These are phyloP conservation scores for Cyberlindnera euphorbiae DNA, from an alignment of 805 yeast genomes.

Conservation along the genomic window DNA sequence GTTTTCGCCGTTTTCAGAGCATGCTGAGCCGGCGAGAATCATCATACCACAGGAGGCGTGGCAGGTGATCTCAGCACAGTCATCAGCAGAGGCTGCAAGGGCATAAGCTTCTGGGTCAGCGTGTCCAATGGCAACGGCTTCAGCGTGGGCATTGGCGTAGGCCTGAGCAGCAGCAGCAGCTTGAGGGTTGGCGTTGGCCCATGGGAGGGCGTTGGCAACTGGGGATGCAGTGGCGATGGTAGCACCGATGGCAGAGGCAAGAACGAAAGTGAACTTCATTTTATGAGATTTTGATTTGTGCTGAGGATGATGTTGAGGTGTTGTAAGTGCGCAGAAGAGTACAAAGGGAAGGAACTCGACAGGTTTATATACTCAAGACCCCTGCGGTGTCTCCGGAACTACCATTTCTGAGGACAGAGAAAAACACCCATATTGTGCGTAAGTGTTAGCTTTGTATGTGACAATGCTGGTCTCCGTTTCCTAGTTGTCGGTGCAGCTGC, in stretches of 20 bases:
- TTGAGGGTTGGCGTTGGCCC: conserved; percentile 4
- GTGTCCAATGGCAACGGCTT: conserved; percentile 13
- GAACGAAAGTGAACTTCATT: not conserved
- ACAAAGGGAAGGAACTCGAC: no score
- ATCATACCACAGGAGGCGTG: conserved; percentile 30
- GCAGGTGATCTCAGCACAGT: conserved; percentile 26
- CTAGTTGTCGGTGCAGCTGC: no score
- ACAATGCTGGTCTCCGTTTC: no score
- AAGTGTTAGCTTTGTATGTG: no score
- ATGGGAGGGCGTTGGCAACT: conserved; percentile 7
- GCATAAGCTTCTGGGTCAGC: conserved; percentile 25
- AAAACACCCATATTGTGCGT: no score
- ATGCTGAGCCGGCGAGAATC: conserved; percentile 26
- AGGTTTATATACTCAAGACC: no score
- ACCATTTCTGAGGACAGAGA: no score
- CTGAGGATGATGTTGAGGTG: no score
- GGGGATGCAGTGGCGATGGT: conserved; percentile 1
- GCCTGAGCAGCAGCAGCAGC: conserved; percentile 10
- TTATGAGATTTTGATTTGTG: no score
- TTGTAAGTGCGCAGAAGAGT: no score
- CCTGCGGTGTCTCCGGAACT: no score
- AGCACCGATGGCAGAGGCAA: not conserved
- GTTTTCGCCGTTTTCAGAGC: conserved; percentile 14
- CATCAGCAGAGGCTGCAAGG: conserved; percentile 22
- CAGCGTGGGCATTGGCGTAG: conserved; percentile 12